Evolutionary conservation across 1,284 basidiomycete species (phyloP), one percentile per base, ranked within the genome.

Genomic region (Apiotrichum veenhuisii): DNA sequence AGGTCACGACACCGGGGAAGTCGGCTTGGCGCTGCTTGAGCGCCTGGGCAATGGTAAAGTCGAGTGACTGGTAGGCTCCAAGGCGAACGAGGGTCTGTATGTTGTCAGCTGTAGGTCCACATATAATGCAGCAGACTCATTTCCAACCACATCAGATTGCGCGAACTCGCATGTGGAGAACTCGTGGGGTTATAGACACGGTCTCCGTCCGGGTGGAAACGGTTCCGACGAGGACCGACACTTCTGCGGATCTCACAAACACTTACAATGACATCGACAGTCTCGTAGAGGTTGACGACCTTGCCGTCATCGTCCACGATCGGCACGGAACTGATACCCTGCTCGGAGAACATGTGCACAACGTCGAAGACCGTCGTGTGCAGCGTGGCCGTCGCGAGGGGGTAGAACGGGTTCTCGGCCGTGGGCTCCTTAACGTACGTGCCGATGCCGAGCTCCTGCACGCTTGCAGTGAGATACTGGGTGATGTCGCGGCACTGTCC

Each of bases 321-420:
- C 4, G 96, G 96, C 12, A 99, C 95, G 2, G 95, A 94, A 23
- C 91, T 95, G 65, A 99, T 97, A 17, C 92, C 89, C 36, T 87
- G 83, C 74, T 95, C 91, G 1, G 91, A 96, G 74, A 98, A 98
- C 88, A 97, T 93, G 74, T 98, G 96, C 0, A 98, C 96, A 50
- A 98, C 91, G 70, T 98, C 93, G 69, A 97, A 97, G 0, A 99
- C 96, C 20, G 91, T 88, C 1, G 95, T 98, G 61, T 87, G 81
- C 65, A 97, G 80, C 12, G 87, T 95, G 2, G 96, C 96, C 0
- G 93, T 96, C 2, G 91, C 89, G 53, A 98, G 87, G 0, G 95
- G 95, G 72, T 88, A 83, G 76, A 86, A 94, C 1, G 87, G 89
- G 59, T 86, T 86, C 23, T 62, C 56, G 1, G 61, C 50, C 11